These are phyloP conservation scores for Laetiporus sulphureus DNA, from an alignment of 1,284 basidiomycete species.

Conservation along the genomic window DNA sequence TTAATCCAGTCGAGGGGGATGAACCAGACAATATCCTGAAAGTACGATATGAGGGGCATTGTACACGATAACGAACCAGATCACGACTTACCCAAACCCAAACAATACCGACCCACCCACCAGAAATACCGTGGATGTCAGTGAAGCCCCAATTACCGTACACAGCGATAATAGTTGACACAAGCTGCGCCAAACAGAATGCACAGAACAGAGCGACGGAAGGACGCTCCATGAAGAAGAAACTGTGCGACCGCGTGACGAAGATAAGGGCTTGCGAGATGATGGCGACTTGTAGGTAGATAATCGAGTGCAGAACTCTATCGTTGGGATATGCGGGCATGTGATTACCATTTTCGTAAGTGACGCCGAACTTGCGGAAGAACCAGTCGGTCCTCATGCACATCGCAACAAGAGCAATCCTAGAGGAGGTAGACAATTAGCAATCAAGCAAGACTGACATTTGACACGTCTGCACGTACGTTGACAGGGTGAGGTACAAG, in stretches of 20 bases:
- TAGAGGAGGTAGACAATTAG: constrained; percentile 23
- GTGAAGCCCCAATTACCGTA: constrained; percentile 94
- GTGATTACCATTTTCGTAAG: constrained; percentile 36
- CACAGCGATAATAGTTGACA: constrained; percentile 92
- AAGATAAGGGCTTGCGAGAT: constrained; percentile 98
- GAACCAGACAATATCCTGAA: constrained; percentile 92
- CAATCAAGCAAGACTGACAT: neutral
- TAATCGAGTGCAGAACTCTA: constrained; percentile 69
- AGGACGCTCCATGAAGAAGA: constrained; percentile 98
- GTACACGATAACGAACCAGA: neutral
- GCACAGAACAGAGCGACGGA: constrained; percentile 85
- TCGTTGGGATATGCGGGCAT: constrained; percentile 56
- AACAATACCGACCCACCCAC: constrained; percentile 94
- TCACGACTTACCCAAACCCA: constrained; percentile 80
- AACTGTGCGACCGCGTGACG: constrained; percentile 92
- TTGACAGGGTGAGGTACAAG: constrained; percentile 86
- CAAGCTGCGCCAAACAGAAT: constrained; percentile 89
- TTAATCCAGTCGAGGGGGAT: constrained; percentile 92
- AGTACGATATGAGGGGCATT: constrained; percentile 6
- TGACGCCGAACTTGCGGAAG: constrained; percentile 80
- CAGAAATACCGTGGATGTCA: constrained; percentile 67
- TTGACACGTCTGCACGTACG: constrained; percentile 41
- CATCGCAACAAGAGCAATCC: constrained; percentile 75
- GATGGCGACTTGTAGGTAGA: constrained; percentile 93
- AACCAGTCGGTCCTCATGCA: constrained; percentile 90